phyloP scores from a whole-genome alignment of 163 green algal species.

The Scenedesmus sp. region DNA sequence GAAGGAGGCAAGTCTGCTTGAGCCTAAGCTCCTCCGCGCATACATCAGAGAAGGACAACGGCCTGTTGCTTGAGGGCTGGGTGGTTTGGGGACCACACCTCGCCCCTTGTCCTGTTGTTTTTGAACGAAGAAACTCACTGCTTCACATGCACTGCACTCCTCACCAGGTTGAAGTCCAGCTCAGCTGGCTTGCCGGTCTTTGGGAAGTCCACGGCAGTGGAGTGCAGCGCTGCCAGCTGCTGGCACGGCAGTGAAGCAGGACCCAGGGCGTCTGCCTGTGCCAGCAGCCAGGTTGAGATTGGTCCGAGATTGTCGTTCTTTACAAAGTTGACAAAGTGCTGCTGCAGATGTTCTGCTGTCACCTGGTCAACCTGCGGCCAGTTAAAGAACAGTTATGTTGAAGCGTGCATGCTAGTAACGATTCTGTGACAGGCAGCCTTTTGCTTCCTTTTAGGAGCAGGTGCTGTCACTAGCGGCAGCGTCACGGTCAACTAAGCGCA shows the following conservation, averaged over 20 bases:
- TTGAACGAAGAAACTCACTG: too few relatives aligned
- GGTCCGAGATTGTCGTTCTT: constrained; percentile 53
- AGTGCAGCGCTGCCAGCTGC: constrained; percentile 50
- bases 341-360: constrained; percentile 23
- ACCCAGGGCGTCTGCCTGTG: constrained; percentile 33
- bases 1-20: too few relatives aligned
- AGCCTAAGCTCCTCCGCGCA: too few relatives aligned
- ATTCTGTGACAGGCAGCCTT: too few relatives aligned
- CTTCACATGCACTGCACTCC: neutral
- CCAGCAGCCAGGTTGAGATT: constrained; percentile 47
- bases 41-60: too few relatives aligned
- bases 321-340: constrained; percentile 53
- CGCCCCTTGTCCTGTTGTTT: too few relatives aligned
- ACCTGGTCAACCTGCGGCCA: constrained; percentile 45
- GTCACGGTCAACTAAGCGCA: too few relatives aligned
- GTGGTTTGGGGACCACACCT: too few relatives aligned
- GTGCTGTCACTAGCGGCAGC: too few relatives aligned
- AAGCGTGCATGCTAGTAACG: too few relatives aligned
- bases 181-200: constrained; percentile 48
- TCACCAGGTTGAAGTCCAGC: neutral
- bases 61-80: too few relatives aligned
- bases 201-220: constrained; percentile 55
- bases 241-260: constrained; percentile 24
- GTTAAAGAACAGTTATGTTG: neutral
- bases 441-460: too few relatives aligned